Percentiles rank a stretch among this genome's conserved stretches.
These are phyloP conservation scores for Gomphus sp. DNA, from an alignment of 1,284 basidiomycete genomes.

Conservation along the genomic window DNA sequence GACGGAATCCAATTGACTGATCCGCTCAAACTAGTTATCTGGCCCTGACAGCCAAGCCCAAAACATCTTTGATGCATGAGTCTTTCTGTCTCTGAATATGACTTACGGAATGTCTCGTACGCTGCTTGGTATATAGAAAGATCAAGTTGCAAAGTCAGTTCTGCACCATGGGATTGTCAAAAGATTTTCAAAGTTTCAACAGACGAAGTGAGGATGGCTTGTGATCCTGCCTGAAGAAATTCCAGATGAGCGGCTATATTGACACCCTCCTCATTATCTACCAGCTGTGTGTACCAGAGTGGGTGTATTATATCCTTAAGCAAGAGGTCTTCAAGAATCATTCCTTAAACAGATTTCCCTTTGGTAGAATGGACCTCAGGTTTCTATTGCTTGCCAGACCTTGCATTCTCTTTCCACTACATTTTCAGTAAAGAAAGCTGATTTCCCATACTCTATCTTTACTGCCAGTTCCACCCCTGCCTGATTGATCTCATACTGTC, in stretches of 20 bases:
- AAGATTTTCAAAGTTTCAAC: not conserved
- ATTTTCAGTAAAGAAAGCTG: too few relatives aligned
- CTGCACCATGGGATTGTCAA: not conserved
- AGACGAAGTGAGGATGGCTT: constrained; percentile 48
- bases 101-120: constrained; percentile 40
- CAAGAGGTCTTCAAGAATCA: constrained; percentile 53
- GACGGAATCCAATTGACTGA: too few relatives aligned
- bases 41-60: constrained; percentile 35
- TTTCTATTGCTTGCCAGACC: too few relatives aligned
- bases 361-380: constrained; percentile 13
- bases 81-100: constrained; percentile 35
- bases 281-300: constrained; percentile 61
- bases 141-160: not conserved
- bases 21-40: too few relatives aligned
- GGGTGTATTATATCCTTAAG: constrained; percentile 42
- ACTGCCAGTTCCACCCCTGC: too few relatives aligned
- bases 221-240: constrained; percentile 53
- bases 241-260: constrained; percentile 49
- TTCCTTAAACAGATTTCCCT: constrained; percentile 36
- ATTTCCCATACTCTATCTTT: too few relatives aligned
- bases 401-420: too few relatives aligned
- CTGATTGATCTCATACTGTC: too few relatives aligned
- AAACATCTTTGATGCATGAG: constrained; percentile 49
- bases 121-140: constrained; percentile 66
- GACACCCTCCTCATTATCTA: constrained; percentile 41